Percentiles rank a stretch among this genome's conserved stretches.
Evolutionary conservation across 768 basidiomycete genomes (phyloP).

Genomic region (Russula sp.): DNA sequence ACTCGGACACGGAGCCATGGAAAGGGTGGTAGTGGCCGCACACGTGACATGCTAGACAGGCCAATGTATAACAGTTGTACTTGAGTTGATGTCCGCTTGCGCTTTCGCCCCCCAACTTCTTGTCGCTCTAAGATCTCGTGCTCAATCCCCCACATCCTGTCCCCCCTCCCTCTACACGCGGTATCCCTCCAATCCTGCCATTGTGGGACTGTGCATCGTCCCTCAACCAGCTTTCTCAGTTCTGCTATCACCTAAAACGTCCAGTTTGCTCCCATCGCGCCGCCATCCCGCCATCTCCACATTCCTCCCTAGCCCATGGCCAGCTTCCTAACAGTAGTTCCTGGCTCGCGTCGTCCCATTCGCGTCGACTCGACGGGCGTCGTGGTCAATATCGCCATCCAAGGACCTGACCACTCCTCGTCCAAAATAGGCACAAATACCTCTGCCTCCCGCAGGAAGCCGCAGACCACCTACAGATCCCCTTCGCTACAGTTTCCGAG

Average conservation of each 20-base stretch:
- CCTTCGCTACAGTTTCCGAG: constrained; percentile 20
- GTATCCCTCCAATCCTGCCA: not conserved
- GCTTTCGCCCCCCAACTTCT: not conserved
- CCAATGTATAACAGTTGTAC: not conserved
- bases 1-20: no score
- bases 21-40: not conserved
- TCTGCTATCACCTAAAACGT: not conserved
- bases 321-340: constrained; percentile 17
- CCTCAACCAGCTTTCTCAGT: not conserved
- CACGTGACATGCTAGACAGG: constrained; percentile 18
- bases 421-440: constrained; percentile 15
- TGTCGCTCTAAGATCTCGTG: not conserved
- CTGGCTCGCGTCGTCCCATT: constrained; percentile 25
- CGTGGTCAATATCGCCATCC: constrained; percentile 19
- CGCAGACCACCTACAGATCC: constrained; percentile 22
- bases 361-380: constrained; percentile 21
- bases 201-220: not conserved
- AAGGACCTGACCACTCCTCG: constrained; percentile 10
- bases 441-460: constrained; percentile 21
- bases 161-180: constrained; percentile 3
- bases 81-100: not conserved
- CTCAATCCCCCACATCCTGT: not conserved
- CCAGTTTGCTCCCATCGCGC: not conserved
- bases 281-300: not conserved
- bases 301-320: constrained; percentile 13